Percentiles rank a stretch among this genome's conserved stretches.
These are phyloP conservation scores for Aspergillus ochraceoroseus DNA, from an alignment of 2,329 filamentous ascomycete genomes.

Conservation along the genomic window DNA sequence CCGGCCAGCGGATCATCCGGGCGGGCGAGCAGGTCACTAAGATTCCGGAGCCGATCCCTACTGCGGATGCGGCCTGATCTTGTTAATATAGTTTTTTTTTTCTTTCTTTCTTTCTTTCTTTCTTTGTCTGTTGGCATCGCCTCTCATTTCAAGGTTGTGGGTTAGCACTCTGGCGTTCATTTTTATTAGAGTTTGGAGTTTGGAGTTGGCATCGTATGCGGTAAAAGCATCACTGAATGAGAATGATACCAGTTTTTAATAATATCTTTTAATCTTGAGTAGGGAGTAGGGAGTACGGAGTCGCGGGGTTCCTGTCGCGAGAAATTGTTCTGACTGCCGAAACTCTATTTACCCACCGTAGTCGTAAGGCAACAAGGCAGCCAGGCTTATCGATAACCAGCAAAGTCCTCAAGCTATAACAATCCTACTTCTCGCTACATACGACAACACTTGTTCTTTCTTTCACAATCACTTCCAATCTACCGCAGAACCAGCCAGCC, in stretches of 20 bases:
- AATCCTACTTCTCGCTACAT: no score
- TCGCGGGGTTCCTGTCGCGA: no score
- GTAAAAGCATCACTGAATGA: background rate
- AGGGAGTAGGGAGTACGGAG: no score
- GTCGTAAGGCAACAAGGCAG: no score
- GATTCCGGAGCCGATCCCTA: slow-evolving; percentile 70
- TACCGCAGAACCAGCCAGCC: slow-evolving; percentile 2
- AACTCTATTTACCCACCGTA: no score
- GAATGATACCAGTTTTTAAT: background rate
- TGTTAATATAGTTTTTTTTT: background rate
- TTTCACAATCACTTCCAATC: no score
- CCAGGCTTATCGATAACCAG: no score
- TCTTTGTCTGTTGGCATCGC: slow-evolving; percentile 8
- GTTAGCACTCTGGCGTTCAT: slow-evolving; percentile 12
- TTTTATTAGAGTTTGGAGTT: slow-evolving; percentile 7
- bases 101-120: slow-evolving; percentile 6
- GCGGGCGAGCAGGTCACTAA: slow-evolving; percentile 83
- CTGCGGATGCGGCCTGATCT: slow-evolving; percentile 67
- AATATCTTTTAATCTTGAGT: no score
- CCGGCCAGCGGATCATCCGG: slow-evolving; percentile 76
- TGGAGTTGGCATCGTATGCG: no score
- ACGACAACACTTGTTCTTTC: no score
- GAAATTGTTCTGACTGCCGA: no score
- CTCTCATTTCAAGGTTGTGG: slow-evolving; percentile 1
- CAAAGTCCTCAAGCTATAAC: no score